Evolutionary conservation across 768 basidiomycete species (phyloP), one percentile per base, ranked within the genome.

Genomic region (Hypsizygus marmoreus): DNA sequence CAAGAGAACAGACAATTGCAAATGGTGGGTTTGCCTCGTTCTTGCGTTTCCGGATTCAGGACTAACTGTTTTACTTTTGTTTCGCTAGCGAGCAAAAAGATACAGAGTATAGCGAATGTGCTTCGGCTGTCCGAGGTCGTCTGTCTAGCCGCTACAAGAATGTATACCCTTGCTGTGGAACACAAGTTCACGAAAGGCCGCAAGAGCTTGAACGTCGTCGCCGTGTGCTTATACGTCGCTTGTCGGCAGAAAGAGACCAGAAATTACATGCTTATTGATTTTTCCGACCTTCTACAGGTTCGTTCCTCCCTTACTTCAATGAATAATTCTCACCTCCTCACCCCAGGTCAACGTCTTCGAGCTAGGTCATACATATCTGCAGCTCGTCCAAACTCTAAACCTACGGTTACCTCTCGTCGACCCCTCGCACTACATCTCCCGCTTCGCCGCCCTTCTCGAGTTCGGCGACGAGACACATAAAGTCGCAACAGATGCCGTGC

Each of bases 261-360:
- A 41, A 91, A 86, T 45, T 91, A 95, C 65, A 98, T 98, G 97
- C 81, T 99, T 19, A 98, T 99, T 51, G 97, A 99, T 69, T 98
- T 99, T 58, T 92, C 92, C n/a, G 95, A 98, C 62, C 74, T 95
- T 30, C 79, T 99, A 3, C 88, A 92, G 73, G 95, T 88, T 54
- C 50, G 64, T 54, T 4, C 1, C 14, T 25, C 50, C 22, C 30
- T 38, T 34, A 33, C 17, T 12, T 22, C 26, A 4, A 35, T n/a
- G 13, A 14, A 24, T 16, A 28, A 46, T 16, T 9, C 29, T 36
- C 33, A 32, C 31, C 14, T 12, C 9, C 28, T 38, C 36, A 25
- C 30, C 20, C 13, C 55, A 95, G 93, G 91, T 97, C 50, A 97
- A 98, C 60, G 97, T 99, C 10, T 98, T 95, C 57, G 92, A 94